Base-by-base conservation (phyloP, 176 grass and related monocot genomes). In the Oryza punctata region DNA sequence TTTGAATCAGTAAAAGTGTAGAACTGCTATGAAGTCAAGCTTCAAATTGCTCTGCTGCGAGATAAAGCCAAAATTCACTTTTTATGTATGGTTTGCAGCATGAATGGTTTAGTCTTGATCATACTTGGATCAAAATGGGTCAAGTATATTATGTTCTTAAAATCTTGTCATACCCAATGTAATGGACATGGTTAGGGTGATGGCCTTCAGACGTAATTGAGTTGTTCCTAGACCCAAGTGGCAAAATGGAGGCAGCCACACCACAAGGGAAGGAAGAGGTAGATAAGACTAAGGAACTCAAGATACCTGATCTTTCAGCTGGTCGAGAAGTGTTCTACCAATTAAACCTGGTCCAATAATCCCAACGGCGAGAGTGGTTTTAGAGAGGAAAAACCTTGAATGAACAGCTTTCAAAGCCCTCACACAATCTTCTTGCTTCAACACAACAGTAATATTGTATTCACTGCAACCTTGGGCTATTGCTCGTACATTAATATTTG, bases 391-490 rank as follows among this genome's bases (percentile, higher is more conserved):
- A 83, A 98, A 98, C 80, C 96, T 92, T 10, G 93, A 98, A 69
- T 98, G 96, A 90, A 77, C 87, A 78, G 93, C 96, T 70, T 87
- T 90, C 12, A 98, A 80, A 83, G 89, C 96, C 88, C 93, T 89
- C 47, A 93, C 83, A 80, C 96, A 98, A 87, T 98, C 96, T 82
- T 93, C 93, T 93, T 98, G 96, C 79, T 98, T 98, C 77, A 98
- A 78, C 41, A 98, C 96, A 40, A 98, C 92, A 77, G 96, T 98
- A 74, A 98, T 98, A 85, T 98, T 98, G 85, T 95, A 98, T 84
- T 98, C 96, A 65, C 96, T 98, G 87, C 96, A 95, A 60, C 96
- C 96, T 91, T 98, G 96, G 69, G 96, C 93, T 91, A 98, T 98
- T 63, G 96, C 96, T 65, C 96, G 85, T 67, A 98, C 96, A 82